These are phyloP conservation scores for Hirschioporus abietinus DNA, from an alignment of 768 basidiomycete species.

Conservation along the genomic window DNA sequence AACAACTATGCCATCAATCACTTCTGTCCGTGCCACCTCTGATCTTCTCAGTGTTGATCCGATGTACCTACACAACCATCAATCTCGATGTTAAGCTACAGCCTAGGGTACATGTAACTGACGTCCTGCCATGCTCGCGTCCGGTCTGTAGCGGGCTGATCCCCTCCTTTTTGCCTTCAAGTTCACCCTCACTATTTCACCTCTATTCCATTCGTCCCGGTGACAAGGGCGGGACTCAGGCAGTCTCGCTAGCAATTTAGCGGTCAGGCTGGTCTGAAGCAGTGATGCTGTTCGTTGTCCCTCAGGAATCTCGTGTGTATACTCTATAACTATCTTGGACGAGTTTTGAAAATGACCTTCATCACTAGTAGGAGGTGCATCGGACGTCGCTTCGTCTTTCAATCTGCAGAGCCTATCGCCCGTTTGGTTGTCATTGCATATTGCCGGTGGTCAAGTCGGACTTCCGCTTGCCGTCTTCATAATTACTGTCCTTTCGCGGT, in stretches of 20 bases:
- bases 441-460: slow-evolving; percentile 48
- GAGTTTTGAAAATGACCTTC: not conserved
- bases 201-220: not conserved
- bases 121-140: not conserved
- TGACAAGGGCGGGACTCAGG: not conserved
- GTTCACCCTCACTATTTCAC: not conserved
- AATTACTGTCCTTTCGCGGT: slow-evolving; percentile 33
- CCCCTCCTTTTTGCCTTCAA: not conserved
- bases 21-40: not conserved
- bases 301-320: not conserved
- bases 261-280: not conserved
- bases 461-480: slow-evolving; percentile 44
- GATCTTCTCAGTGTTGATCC: not conserved
- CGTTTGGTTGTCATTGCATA: slow-evolving; percentile 41
- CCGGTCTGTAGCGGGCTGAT: not conserved
- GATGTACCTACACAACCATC: not conserved
- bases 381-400: not conserved
- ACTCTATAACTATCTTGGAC: not conserved
- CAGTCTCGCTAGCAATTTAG: not conserved
- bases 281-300: not conserved
- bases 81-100: not conserved
- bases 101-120: not conserved
- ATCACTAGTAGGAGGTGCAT: not conserved
- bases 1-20: not conserved
- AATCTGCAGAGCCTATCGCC: slow-evolving; percentile 24